A percentile compares a stretch with the other conserved stretches of the same genome.
Evolutionary conservation across 768 basidiomycete species (phyloP).

Genomic region (Podaxis sp.): DNA sequence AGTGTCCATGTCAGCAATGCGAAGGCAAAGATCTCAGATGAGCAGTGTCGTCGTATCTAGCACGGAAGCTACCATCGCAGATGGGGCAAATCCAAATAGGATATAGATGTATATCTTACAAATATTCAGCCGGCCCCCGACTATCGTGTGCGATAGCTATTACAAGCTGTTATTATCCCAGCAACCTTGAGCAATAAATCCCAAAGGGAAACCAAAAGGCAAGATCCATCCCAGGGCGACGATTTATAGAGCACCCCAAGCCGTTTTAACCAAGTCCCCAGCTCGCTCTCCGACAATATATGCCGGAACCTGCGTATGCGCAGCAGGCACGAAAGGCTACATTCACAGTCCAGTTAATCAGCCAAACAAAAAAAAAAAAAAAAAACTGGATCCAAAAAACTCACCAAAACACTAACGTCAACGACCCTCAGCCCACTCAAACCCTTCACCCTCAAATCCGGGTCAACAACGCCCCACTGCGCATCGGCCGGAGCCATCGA

Average conservation of each 20-base stretch:
- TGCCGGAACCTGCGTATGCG: conserved; percentile 30
- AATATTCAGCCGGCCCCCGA: no score
- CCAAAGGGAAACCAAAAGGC: no score
- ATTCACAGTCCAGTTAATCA: not conserved
- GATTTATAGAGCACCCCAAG: conserved; percentile 1
- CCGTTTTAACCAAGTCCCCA: conserved; percentile 17
- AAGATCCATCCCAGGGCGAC: no score
- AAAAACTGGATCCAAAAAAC: not conserved
- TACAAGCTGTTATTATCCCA: no score
- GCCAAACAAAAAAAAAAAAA: not conserved
- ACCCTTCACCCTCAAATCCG: conserved; percentile 30
- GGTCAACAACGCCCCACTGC: conserved; percentile 14
- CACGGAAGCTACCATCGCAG: no score
- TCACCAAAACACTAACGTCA: conserved; percentile 27
- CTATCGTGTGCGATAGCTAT: no score
- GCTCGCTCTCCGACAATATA: conserved; percentile 32
- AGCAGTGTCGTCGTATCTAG: no score
- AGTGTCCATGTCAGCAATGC: no score
- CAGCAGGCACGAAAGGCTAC: conserved; percentile 26
- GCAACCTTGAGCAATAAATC: no score
- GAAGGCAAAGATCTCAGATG: no score
- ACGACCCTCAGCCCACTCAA: conserved; percentile 29
- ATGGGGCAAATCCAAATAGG: not conserved
- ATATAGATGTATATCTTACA: no score
- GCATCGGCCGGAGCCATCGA: conserved; percentile 24